Base-by-base conservation (phyloP, 306 rosid species). In the Lathyrus aphaca region DNA sequence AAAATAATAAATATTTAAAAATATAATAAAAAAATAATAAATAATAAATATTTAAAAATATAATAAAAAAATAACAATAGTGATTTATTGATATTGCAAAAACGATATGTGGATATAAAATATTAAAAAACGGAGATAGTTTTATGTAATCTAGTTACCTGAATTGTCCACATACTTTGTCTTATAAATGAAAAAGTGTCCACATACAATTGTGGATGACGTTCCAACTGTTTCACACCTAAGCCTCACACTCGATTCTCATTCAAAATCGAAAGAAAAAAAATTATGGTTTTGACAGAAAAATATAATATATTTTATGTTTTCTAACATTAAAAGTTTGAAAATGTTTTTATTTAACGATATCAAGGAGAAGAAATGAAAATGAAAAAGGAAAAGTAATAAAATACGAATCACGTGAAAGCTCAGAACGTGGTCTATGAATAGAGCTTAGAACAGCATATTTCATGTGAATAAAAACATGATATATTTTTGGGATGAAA, bases 221-320 rank as follows among this genome's bases (percentile, higher is more conserved):
- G 43, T 58, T 74, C 65, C 71, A 82, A 73, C 82, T 69, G 56
- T 82, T 64, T 63, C 56, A 30, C 55, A 77, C 74, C 68, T 25
- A 64, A 43, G 25, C 38, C 11, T 61, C 15, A 43, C 66, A 30
- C 74, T 73, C 43, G 15, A 55, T 21, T 64, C 58, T 44, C 62
- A 11, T 30, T 44, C 48, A 51, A 45, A 43, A 15, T 25, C 11
- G 45, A 6, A 64, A 75, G 62, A 29, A 17, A 55, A 16, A 59
- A 25, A 27, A 32, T 6, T 32, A 32, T 30, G 35, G 1, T 30
- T 30, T 30, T 30, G 35, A 30, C 35, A 23, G 25, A 23, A 23
- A 23, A 23, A 23, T 1, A 23, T 2, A 23, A 23, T 2, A 35
- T 18, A 42, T n/a, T n/a, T n/a, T n/a, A n/a, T n/a, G n/a, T n/a